Evolutionary conservation across 345 rosid species (phyloP), one percentile per base, ranked within the genome.

Genomic region (Eucalyptus curtisii): DNA sequence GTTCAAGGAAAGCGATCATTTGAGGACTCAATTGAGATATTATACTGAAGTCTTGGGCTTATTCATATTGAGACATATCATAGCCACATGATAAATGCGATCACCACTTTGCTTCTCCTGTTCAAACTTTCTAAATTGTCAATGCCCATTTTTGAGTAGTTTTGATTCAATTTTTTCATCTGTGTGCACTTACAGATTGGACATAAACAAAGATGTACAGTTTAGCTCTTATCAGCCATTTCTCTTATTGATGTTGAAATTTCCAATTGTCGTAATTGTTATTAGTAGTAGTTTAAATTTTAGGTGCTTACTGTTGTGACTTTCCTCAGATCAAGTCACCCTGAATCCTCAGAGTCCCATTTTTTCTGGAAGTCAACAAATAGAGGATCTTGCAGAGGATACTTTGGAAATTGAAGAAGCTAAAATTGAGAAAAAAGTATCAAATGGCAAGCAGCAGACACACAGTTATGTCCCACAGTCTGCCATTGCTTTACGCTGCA

Each of bases 401-500:
- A 86, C 45, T 91, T 59, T 87, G 53, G 93, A 88, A n/a, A 48
- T 37, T 25, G 95, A 94, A 91, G 96, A 93, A 91, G 82, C 88
- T 55, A 88, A 86, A 89, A 82, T 88, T 68, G 95, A 94, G 87
- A 93, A 92, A 88, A 55, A 89, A 88, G 53, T 86, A 79, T 66
- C 66, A 52, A 49, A 48, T 53, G 95, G 86, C 89, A 59, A 80
- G 37, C 92, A 94, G 88, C 95, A 92, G 87, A 40, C 66, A 42
- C 92, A 88, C 88, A 95, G 92, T 93, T 97, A 95, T 91, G 95
- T 98, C 49, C 93, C 99, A 55, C 95, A 94, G 84, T 94, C 98
- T 90, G 99, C 99, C 42, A 93, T 98, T 90, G 95, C 98, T 85
- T 93, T 97, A 87, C 93, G 99, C 59, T 98, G 96, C 59, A 95